Base-by-base conservation (phyloP, 1,284 basidiomycete genomes). In the Microbotryum intermedium region DNA sequence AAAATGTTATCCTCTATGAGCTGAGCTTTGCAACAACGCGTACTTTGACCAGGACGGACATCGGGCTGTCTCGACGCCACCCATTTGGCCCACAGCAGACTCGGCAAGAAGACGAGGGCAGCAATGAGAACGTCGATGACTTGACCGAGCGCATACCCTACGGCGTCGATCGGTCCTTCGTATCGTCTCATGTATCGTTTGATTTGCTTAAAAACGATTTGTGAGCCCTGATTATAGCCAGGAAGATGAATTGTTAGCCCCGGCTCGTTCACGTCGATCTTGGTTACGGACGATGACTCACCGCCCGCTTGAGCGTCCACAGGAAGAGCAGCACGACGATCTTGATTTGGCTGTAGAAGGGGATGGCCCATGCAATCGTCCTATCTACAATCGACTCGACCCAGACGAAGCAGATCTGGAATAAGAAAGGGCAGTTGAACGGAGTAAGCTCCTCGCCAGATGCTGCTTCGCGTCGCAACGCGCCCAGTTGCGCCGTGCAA, bases 301-400 rank as follows among this genome's bases (percentile, higher is more conserved):
- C 65, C 2, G 54, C 47, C 11, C 34, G 34, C 34, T 39, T 11
- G 52, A 60, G 4, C 62, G 52, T 52, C 53, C 57, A 20, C n/a
- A 66, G 28, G 7, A 46, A 46, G 21, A 61, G 3, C 18, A 66
- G 57, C 26, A 49, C 6, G 51, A 55, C 48, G 2, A 45, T 10
- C 50, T 67, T 67, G 53, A 58, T 44, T 11, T 61, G 60, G 20
- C 50, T 34, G 53, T 67, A 67, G 13, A 67, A 34, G 8, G 63
- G 63, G 1, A 65, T 26, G 6, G 61, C 28, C 45, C 55, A 59
- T 8, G 29, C 49, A 2, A 61, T 11, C 5, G 61, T 53, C 3
- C 50, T 25, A 30, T 67, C 66, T 8, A 57, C 52, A 1, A 65
- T 3, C 11, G 21, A 16, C 44, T 67, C 66, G 3, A 49, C 16